A percentile compares a stretch with the other conserved stretches of the same genome.
Evolutionary conservation across 2,329 filamentous ascomycete species (phyloP).

Genomic region (Aspergillus awamori): DNA sequence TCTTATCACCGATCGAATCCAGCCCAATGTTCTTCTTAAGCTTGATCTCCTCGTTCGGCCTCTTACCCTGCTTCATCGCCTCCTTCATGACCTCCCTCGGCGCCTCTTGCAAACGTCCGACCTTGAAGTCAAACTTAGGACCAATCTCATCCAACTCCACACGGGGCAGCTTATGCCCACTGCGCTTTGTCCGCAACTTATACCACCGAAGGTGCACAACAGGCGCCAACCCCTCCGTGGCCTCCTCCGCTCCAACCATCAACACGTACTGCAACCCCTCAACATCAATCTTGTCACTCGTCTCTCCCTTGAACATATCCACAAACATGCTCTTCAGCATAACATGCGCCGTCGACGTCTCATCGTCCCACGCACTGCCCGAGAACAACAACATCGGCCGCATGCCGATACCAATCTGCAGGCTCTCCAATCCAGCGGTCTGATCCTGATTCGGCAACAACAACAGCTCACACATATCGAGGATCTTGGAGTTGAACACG

Average conservation of each 20-base stretch:
- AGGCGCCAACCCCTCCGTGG: conserved; percentile 44
- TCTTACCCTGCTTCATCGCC: conserved; percentile 83
- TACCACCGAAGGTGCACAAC: conserved; percentile 74
- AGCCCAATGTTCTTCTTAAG: conserved; percentile 97
- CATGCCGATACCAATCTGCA: conserved; percentile 70
- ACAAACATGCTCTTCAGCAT: conserved; percentile 83
- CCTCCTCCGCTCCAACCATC: conserved; percentile 74
- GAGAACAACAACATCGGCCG: conserved; percentile 92
- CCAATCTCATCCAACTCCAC: conserved; percentile 96
- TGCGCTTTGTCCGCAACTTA: conserved; percentile 81
- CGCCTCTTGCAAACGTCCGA: conserved; percentile 78
- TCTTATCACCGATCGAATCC: conserved; percentile 92
- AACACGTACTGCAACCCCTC: conserved; percentile 92
- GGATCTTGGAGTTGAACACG: conserved; percentile 80
- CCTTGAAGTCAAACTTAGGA: conserved; percentile 85
- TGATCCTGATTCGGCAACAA: conserved; percentile 68
- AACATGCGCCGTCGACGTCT: conserved; percentile 76
- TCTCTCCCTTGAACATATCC: conserved; percentile 88
- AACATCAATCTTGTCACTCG: conserved; percentile 82
- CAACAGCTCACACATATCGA: conserved; percentile 93
- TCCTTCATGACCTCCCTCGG: conserved; percentile 82
- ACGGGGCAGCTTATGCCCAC: conserved; percentile 81
- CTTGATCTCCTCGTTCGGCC: conserved; percentile 53
- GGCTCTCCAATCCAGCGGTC: conserved; percentile 55
- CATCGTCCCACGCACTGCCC: conserved; percentile 83